Percentiles rank a stretch among this genome's conserved stretches.
Evolutionary conservation across 2,329 filamentous ascomycete species (phyloP).

Genomic region (Hirsutella minnesotensis): DNA sequence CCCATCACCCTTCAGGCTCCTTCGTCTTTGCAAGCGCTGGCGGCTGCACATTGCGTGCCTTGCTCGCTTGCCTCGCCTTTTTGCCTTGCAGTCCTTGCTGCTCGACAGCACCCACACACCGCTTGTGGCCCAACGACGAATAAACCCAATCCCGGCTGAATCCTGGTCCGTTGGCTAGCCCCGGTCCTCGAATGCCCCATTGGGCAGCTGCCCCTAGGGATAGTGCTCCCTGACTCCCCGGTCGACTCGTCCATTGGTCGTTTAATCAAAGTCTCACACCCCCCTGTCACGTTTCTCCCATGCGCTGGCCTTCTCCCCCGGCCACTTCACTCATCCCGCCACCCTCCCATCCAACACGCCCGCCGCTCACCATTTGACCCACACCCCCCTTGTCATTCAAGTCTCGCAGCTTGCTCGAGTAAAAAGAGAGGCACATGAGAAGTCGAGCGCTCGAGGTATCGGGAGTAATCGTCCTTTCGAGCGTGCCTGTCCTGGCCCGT

Average conservation of each 20-base stretch:
- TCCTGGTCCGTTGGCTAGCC: slow-evolving; percentile 31
- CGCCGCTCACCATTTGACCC: background rate
- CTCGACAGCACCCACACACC: slow-evolving; percentile 13
- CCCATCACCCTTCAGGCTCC: background rate
- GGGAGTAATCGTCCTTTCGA: background rate
- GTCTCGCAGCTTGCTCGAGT: slow-evolving; percentile 5
- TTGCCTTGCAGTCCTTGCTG: background rate
- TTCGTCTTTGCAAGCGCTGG: background rate
- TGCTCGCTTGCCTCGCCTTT: background rate
- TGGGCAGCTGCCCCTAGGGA: slow-evolving; percentile 32
- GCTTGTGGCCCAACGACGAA: slow-evolving; percentile 20
- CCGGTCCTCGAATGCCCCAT: slow-evolving; percentile 35
- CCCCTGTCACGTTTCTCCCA: slow-evolving; percentile 39
- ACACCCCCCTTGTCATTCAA: slow-evolving; percentile 2
- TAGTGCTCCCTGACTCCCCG: slow-evolving; percentile 21
- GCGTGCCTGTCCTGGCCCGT: background rate
- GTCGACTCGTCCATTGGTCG: slow-evolving; percentile 33
- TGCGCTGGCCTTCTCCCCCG: slow-evolving; percentile 28
- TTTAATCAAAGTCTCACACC: slow-evolving; percentile 35
- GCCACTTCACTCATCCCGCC: slow-evolving; percentile 15
- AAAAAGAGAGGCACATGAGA: slow-evolving; percentile 5
- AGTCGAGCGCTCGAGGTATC: background rate
- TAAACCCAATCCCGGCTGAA: slow-evolving; percentile 22
- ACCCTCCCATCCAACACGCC: slow-evolving; percentile 5
- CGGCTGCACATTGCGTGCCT: background rate